Evolutionary conservation across 768 basidiomycete species (phyloP), one percentile per base, ranked within the genome.

Genomic region (Rhizopogon vesiculosus): DNA sequence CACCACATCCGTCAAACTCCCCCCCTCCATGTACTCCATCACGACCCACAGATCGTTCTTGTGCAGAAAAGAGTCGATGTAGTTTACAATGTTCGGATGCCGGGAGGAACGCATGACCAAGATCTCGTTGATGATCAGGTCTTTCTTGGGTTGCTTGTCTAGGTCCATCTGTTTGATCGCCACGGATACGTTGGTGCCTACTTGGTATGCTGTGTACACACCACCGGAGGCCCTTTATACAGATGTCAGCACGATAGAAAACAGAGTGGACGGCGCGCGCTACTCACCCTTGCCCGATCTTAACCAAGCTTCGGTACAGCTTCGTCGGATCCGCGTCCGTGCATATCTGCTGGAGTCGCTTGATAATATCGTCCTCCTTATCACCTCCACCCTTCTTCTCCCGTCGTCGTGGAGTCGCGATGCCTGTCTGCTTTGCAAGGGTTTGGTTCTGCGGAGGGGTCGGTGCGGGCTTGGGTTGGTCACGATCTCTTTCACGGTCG

Each of bases 131-230:
- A 99, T 98, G 76, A 99, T 98, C 49, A 99, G 80, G 68, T 98
- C 96, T 73, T 98, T 98, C 81, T 98, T 98, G 42, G 97, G 97
- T 66, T 98, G 97, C 76, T 98, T 97, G 73, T 98, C 95, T 31
- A 99, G 81, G 78, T 99, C 97, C 97, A 98, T 99, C 73, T 98
- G 96, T 73, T 99, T 99, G 82, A 99, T 99, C 42, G 97, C 97
- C 35, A 98, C 97, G 10, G 85, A 89, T 33, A 91, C 64, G 71
- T 97, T 96, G 31, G 91, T 93, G 42, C 95, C 94, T 59, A 96
- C 90, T 76, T 98, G 95, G 68, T 97, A 97, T 15, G 96, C 96
- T 12, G 95, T 98, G 73, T 97, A 99, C 2, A 98, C 97, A 61
- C 96, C 96, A 41, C 97, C 96, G 18, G 92, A 96, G 15, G 97